These are phyloP conservation scores for Colletotrichum nymphaeae DNA, from an alignment of 2,329 filamentous ascomycete species.

Conservation along the genomic window DNA sequence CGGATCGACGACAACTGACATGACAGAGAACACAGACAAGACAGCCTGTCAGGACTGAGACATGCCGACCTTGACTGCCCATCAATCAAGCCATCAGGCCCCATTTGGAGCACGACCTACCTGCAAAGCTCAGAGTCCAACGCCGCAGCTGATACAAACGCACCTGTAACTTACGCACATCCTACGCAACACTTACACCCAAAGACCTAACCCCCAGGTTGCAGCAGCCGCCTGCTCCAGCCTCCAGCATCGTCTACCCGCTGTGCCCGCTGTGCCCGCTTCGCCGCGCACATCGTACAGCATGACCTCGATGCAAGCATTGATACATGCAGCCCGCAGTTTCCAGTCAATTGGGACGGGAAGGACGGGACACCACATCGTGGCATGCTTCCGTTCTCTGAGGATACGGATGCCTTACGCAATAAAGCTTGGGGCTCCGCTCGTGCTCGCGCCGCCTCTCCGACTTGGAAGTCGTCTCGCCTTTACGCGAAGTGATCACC, in stretches of 20 bases:
- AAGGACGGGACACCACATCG: conserved; percentile 21
- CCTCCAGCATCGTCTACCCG: conserved; percentile 14
- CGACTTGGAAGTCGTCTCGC: conserved; percentile 1
- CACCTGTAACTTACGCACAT: background rate
- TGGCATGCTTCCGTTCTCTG: background rate
- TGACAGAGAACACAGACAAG: conserved; percentile 8
- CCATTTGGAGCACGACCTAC: background rate
- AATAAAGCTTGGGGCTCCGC: conserved; percentile 22
- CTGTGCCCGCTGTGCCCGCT: background rate
- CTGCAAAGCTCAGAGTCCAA: background rate
- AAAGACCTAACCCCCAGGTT: background rate
- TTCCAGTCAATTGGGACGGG: conserved; percentile 33
- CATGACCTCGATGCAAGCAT: conserved; percentile 6
- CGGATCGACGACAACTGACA: conserved; percentile 28
- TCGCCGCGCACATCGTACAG: background rate
- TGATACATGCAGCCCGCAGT: conserved; percentile 26
- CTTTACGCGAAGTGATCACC: conserved; percentile 24
- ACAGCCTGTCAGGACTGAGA: conserved; percentile 23
- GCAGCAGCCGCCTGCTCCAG: conserved; percentile 23
- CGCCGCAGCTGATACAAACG: background rate
- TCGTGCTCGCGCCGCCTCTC: conserved; percentile 13
- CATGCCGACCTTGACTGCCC: background rate
- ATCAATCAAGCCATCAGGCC: background rate
- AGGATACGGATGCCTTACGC: background rate
- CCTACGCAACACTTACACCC: background rate